A percentile compares a stretch with the other conserved stretches of the same genome.
Evolutionary conservation across 768 basidiomycete genomes (phyloP).

Genomic region (Suillus sp.): DNA sequence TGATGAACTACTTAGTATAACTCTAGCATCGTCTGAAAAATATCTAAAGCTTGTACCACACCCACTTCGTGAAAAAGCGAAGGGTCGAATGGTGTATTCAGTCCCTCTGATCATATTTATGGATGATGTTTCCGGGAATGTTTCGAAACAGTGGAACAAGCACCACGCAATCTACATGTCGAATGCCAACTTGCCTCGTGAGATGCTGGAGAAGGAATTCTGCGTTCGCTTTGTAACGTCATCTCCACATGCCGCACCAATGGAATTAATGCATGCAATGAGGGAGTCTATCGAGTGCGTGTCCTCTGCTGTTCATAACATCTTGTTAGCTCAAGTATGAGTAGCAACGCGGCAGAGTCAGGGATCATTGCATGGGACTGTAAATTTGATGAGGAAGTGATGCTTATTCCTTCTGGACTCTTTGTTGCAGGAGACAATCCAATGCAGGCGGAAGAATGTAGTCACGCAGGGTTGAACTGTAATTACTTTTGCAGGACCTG

Average conservation of each 20-base stretch:
- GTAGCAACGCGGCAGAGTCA: conserved; percentile 1
- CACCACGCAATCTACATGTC: conserved; percentile 45
- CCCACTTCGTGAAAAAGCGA: conserved; percentile 16
- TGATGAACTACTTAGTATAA: background rate
- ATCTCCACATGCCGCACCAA: conserved; percentile 37
- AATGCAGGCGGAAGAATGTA: conserved; percentile 26
- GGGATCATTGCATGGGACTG: conserved; percentile 35
- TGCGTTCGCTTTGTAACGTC: conserved; percentile 43
- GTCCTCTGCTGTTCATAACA: background rate
- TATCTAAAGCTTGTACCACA: conserved; percentile 13
- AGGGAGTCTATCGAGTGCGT: conserved; percentile 36
- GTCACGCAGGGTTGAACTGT: conserved; percentile 38
- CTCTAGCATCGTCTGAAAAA: conserved; percentile 4
- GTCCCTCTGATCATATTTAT: conserved; percentile 13
- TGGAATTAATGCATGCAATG: conserved; percentile 41
- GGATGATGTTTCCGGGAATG: conserved; percentile 49
- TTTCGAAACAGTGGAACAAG: conserved; percentile 47
- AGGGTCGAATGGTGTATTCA: conserved; percentile 8
- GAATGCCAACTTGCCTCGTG: conserved; percentile 37
- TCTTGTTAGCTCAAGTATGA: conserved; percentile 33
- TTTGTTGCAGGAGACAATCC: conserved; percentile 43
- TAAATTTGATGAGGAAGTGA: conserved; percentile 21
- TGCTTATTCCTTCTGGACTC: conserved; percentile 20
- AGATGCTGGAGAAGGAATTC: too few relatives aligned
- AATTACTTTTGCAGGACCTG: conserved; percentile 47